Conservation (phyloP, 306 rosid genomes). For the Acmispon strigosus region DNA sequence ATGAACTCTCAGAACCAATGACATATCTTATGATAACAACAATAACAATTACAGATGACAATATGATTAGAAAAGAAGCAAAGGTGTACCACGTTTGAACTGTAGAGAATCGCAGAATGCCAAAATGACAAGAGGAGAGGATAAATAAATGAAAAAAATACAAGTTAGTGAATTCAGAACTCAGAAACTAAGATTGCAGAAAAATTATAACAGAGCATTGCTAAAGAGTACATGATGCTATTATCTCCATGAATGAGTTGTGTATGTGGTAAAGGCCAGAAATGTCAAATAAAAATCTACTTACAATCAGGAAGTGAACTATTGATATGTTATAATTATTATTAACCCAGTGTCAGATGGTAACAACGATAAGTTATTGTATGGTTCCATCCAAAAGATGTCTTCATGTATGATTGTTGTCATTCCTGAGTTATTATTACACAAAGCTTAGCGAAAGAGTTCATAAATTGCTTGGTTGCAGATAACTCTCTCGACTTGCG, state of each 20-base stretch:
- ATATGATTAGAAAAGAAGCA: constrained; percentile 16
- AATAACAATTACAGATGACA: neutral
- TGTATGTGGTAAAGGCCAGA: neutral
- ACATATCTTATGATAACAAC: constrained; percentile 1
- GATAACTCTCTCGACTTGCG: too few relatives aligned
- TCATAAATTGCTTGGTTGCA: too few relatives aligned
- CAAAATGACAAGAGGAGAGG: constrained; percentile 7
- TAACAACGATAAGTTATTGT: neutral
- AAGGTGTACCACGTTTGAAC: constrained; percentile 85
- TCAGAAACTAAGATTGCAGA: neutral
- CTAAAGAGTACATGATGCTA: constrained; percentile 1
- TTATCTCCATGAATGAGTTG: neutral
- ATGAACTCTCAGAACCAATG: constrained; percentile 11
- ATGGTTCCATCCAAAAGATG: neutral
- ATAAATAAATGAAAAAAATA: constrained; percentile 22
- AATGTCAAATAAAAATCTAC: constrained; percentile 8
- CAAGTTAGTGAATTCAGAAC: constrained; percentile 31
- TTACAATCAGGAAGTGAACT: neutral
- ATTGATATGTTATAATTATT: constrained; percentile 5
- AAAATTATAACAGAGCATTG: neutral
- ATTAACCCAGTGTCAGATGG: neutral
- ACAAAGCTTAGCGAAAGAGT: too few relatives aligned
- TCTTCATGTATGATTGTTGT: neutral
- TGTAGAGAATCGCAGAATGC: constrained; percentile 30
- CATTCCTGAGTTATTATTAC: neutral